phyloP scores from a whole-genome alignment of 83 land plant species.

The Diphasiastrum complanatum region DNA sequence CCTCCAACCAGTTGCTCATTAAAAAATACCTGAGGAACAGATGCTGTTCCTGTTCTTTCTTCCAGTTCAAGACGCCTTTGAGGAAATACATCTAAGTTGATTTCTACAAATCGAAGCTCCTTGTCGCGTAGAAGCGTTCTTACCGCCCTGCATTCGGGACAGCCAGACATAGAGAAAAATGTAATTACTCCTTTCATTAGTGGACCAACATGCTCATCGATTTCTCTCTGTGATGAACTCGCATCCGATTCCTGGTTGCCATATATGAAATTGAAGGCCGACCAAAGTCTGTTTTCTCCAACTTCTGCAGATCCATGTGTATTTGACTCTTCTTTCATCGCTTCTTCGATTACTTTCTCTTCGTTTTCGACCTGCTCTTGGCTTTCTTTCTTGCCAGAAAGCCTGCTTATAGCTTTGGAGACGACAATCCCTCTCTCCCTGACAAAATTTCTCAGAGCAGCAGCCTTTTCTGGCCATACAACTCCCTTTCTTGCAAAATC shows the following conservation, averaged over 20 bases:
- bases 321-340: neutral
- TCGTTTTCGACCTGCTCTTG: constrained; percentile 22
- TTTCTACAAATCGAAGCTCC: constrained; percentile 53
- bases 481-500: constrained; percentile 23
- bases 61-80: constrained; percentile 66
- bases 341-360: constrained; percentile 16
- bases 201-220: constrained; percentile 15
- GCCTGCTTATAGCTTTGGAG: constrained; percentile 46
- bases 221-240: neutral
- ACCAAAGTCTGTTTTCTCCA: constrained; percentile 24
- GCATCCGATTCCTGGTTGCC: constrained; percentile 9
- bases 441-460: constrained; percentile 54
- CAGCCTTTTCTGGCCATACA: constrained; percentile 72
- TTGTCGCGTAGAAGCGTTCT: constrained; percentile 42
- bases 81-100: constrained; percentile 68
- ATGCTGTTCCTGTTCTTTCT: constrained; percentile 51
- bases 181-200: constrained; percentile 58
- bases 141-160: constrained; percentile 46
- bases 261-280: constrained; percentile 35
- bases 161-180: constrained; percentile 57
- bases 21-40: constrained; percentile 63
- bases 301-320: constrained; percentile 18
- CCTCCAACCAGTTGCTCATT: constrained; percentile 67
- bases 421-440: constrained; percentile 51
- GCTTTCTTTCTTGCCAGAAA: constrained; percentile 49